Evolutionary conservation across 768 basidiomycete genomes (phyloP).

Genomic region (Dendrothele bispora): DNA sequence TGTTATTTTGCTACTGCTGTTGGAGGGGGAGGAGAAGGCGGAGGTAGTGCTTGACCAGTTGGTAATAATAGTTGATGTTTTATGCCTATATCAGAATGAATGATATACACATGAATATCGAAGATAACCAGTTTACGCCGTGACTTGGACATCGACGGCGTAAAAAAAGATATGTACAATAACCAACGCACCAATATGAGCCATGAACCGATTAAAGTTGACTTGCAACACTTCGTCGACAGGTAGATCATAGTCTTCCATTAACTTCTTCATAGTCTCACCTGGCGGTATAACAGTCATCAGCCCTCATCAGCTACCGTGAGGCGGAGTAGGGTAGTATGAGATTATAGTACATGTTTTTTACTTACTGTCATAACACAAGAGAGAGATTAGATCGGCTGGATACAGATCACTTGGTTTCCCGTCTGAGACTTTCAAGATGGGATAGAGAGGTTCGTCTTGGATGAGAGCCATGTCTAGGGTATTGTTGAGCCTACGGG

Average conservation of each 20-base stretch:
- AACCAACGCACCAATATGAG: conserved; percentile 47
- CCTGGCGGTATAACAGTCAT: conserved; percentile 27
- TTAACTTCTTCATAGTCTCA: conserved; percentile 37
- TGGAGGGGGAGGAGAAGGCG: too few species aligned
- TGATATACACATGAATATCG: too few species aligned
- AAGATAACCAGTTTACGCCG: too few species aligned
- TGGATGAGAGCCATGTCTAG: conserved; percentile 46
- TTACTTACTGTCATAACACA: conserved; percentile 54
- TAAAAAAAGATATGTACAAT: too few species aligned
- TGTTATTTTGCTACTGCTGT: too few species aligned
- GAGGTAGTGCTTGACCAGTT: too few species aligned
- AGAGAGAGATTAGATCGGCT: conserved; percentile 46
- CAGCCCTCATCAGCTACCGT: background rate
- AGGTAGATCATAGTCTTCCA: conserved; percentile 49
- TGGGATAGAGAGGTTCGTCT: conserved; percentile 42
- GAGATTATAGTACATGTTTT: too few species aligned
- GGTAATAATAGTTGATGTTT: too few species aligned
- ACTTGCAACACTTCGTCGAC: conserved; percentile 39
- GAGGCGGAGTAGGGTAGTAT: background rate
- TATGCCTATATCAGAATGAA: too few species aligned
- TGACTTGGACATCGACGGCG: too few species aligned
- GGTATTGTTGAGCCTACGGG: conserved; percentile 46
- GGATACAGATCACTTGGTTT: conserved; percentile 48
- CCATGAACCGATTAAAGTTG: conserved; percentile 57
- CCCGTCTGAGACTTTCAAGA: conserved; percentile 51